Base-by-base conservation (phyloP, 495 filamentous ascomycete genomes). In the Penicillium antarcticum region DNA sequence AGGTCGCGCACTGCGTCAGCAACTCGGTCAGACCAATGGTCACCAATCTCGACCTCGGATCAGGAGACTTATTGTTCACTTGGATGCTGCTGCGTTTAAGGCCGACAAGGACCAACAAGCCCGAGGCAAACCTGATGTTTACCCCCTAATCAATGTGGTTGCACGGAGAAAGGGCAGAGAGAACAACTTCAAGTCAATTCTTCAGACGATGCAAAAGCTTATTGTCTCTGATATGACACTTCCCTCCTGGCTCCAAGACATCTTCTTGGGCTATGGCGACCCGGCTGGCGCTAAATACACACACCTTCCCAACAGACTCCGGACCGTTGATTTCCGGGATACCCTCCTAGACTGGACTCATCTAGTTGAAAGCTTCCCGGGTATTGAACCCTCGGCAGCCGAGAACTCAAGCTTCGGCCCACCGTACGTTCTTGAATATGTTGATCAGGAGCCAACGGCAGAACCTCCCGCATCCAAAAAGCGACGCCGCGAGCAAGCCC, bases 271-370 rank as follows among this genome's bases (percentile, higher is more conserved):
- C 6, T 96, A 92, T 72, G 94, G 95, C 19, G 91, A 97, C 68
- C 92, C 94, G 32, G 80, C 89, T 18, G 82, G 87, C 41, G 94
- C 94, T 14, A 86, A 87, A 17, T 96, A 95, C 64, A 88, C 87
- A 19, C 83, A 89, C 41, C 76, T 98, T 10, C 69, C 90, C 2
- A 95, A 91, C 66, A 80, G 82, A 38, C 77, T 95, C 35, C 78
- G 80, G 53, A 85, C 80, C 35, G 70, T 97, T 48, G 91, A 99
- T 62, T 97, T 87, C 64, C 83, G 88, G 37, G 94, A 99, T 61
- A 97, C 95, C 0, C 95, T 99, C 59, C 65, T 97, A 48, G 84
- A 96, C 69, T 97, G 95, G 95, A 81, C 92, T 57, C 94, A 99
- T 75, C 71, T 99, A 19, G 78, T 95, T 33, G 87, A 91, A 63